Conservation (phyloP, 495 filamentous ascomycete species). For the Lentithecium fluviatile region DNA sequence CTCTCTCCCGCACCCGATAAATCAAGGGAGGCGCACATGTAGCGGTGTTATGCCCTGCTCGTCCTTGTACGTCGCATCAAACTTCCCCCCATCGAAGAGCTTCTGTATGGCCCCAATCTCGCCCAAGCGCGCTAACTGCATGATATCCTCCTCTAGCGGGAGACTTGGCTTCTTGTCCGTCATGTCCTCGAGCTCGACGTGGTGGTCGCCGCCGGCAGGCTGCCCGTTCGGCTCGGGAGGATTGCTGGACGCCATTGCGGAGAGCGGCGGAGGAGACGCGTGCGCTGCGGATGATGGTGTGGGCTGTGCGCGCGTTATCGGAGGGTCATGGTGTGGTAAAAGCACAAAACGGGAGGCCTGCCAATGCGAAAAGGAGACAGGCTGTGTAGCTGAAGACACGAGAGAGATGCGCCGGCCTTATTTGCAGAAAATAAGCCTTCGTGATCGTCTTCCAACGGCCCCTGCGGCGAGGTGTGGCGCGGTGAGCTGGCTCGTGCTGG, state of each 20-base stretch:
- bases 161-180: constrained; percentile 43
- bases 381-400: too few species aligned
- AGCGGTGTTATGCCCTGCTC: constrained; percentile 91
- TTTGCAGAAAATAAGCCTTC: too few species aligned
- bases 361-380: too few species aligned
- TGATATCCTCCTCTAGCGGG: constrained; percentile 78
- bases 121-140: constrained; percentile 89
- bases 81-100: constrained; percentile 78
- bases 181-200: constrained; percentile 37
- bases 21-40: constrained; percentile 63
- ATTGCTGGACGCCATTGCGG: constrained; percentile 21
- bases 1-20: neutral
- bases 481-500: too few species aligned
- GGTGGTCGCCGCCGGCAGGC: constrained; percentile 12
- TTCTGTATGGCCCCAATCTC: constrained; percentile 84
- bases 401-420: too few species aligned
- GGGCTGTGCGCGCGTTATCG: too few species aligned
- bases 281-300: neutral
- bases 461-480: too few species aligned
- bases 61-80: constrained; percentile 75
- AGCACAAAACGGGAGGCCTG: too few species aligned
- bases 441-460: too few species aligned
- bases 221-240: constrained; percentile 17
- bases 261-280: neutral
- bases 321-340: too few species aligned